These are phyloP conservation scores for Trifolium fragiferum DNA, from an alignment of 306 rosid genomes.

Conservation along the genomic window DNA sequence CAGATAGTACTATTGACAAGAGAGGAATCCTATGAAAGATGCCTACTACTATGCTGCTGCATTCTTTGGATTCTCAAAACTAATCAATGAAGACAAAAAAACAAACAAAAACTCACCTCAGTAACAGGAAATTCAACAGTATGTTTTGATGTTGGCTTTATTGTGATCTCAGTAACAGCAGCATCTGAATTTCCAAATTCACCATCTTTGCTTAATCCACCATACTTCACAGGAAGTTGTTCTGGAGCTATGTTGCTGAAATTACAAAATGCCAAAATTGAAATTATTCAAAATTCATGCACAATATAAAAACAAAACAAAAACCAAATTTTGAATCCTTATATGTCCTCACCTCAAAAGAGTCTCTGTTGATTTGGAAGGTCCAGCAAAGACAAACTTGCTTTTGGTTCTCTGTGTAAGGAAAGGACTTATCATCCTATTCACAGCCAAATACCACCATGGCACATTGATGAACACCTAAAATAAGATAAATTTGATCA, in stretches of 20 bases:
- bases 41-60: slow-evolving; percentile 31
- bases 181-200: slow-evolving; percentile 64
- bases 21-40: slow-evolving; percentile 56
- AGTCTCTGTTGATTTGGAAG: slow-evolving; percentile 71
- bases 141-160: slow-evolving; percentile 66
- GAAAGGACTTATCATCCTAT: slow-evolving; percentile 78
- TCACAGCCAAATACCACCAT: slow-evolving; percentile 86
- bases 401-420: slow-evolving; percentile 74
- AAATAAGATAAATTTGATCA: not conserved
- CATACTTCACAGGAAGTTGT: slow-evolving; percentile 75
- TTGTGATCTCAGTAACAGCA: slow-evolving; percentile 62
- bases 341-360: slow-evolving; percentile 59
- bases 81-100: slow-evolving; percentile 11
- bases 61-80: slow-evolving; percentile 46
- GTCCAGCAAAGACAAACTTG: slow-evolving; percentile 85
- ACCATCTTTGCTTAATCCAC: slow-evolving; percentile 77
- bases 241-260: slow-evolving; percentile 74
- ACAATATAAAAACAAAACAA: slow-evolving; percentile 1
- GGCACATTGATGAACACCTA: slow-evolving; percentile 85
- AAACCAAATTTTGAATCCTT: slow-evolving; percentile 33
- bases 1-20: slow-evolving; percentile 2
- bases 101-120: slow-evolving; percentile 57
- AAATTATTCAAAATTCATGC: not conserved
- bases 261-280: slow-evolving; percentile 1
- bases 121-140: slow-evolving; percentile 64